Evolutionary conservation across 345 rosid genomes (phyloP), one percentile per base, ranked within the genome.

Genomic region (Hibiscus mutabilis): DNA sequence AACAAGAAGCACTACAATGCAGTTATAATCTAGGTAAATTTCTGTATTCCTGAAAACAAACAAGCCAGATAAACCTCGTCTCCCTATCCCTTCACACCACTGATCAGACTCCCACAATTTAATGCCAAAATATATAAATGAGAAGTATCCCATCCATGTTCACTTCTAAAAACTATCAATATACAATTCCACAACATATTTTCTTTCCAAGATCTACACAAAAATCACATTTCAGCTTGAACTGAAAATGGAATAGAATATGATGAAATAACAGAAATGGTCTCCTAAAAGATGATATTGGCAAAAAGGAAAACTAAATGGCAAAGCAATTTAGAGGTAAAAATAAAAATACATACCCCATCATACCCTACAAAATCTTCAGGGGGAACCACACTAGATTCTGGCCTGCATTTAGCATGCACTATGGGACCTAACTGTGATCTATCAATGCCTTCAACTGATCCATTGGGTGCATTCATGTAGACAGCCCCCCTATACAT

Each of bases 401-500:
- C 99, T 5, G 98, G 83, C 83, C 88, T 82, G 91, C 99, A 96
- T 83, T 96, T 96, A 60, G 93, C 98, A 86, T 96, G 99, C 66
- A 96, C 99, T 76, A 96, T 96, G 13, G 96, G 97, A 74, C 99
- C 98, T 84, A 92, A 80, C 60, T 80, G 88, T 73, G 93, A 89
- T 71, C 91, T 86, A 82, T 89, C 97, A 86, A 87, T 63, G 75
- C 89, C 89, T 65, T 68, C 73, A 69, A 73, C 77, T 25, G 81
- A 78, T 73, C 88, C 96, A 55, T 74, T 79, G n/a, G 86, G 86
- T 33, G 88, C 89, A 86, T 96, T 92, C 91, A 89, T 82, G 89
- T 96, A 96, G 56, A 92, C 97, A 40, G 98, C 93, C 35, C 97
- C 99, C 80, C 78, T 96, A 74, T 96, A 96, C 98, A 96, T 96